Base-by-base conservation (phyloP, 768 basidiomycete genomes). In the Wakefieldia striispora region DNA sequence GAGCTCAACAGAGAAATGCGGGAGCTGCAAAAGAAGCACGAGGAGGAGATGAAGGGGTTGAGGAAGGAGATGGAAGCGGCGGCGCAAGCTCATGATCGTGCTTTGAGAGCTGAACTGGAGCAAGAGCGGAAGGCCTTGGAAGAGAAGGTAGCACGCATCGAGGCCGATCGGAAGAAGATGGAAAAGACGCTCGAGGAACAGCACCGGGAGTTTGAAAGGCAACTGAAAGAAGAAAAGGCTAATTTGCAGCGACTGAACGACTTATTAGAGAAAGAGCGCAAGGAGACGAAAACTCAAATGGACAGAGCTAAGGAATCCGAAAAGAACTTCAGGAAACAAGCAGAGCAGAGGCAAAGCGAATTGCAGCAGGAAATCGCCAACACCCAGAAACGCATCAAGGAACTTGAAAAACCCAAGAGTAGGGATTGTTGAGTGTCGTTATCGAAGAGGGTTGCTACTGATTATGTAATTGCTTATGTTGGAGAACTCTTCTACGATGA, bases 11-110 rank as follows among this genome's bases (percentile, higher is more conserved):
- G 78, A 39, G 60, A 78, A 0, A 66, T 69, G 51, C 71, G 69
- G 42, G 73, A 75, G 59, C 66, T 71, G 24, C 57, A 70, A 50
- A 67, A 69, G 40, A 72, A 75, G 51, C 63, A 70, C 37, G 45
- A 36, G 9, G 57, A 70, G 40, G 78, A 81, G 51, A 60, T 79
- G 57, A 58, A 62, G 16, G 58, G 60, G 2, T 60, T 82, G 10
- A 64, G 72, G 54, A 54, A 65, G 4, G 75, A 78, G 45, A 72
- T 75, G 61, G 63, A 71, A 49, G 70, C 68, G 48, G 71, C 75
- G 5, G 69, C 70, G 20, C 56, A 67, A 20, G 51, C 33, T 9
- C 24, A 41, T 24, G 34, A 49, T 26, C 27, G 7, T 14, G n/a
- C 29, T 5, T 43, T 49, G 49, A 38, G n/a, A 24, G 37, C 42